phyloP scores from a whole-genome alignment of 352 stramenopile genomes.

The Phytopythium kandeliae region DNA sequence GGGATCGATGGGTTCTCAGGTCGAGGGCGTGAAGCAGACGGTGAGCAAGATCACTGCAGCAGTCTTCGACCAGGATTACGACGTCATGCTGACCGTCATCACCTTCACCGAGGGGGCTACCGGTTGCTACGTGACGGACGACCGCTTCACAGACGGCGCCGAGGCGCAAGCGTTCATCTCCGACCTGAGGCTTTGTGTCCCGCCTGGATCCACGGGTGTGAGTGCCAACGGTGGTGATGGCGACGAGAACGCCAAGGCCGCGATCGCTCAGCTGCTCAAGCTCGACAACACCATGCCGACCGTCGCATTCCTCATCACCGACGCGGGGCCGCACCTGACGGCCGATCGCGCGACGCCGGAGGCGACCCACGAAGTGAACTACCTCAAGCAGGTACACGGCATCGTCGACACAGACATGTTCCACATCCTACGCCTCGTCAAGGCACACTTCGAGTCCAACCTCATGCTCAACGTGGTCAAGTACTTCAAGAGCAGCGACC shows the following conservation, averaged over 20 bases:
- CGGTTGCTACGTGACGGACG: conserved; percentile 54
- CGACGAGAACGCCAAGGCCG: conserved; percentile 66
- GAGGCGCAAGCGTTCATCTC: conserved; percentile 35
- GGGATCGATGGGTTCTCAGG: conserved; percentile 54
- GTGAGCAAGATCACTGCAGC: conserved; percentile 43
- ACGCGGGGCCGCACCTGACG: conserved; percentile 45
- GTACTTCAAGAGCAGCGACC: conserved; percentile 45
- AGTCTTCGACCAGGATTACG: conserved; percentile 43
- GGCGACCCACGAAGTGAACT: conserved; percentile 30
- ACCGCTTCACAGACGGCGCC: conserved; percentile 53
- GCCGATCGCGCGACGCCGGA: conserved; percentile 25
- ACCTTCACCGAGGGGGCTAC: conserved; percentile 52
- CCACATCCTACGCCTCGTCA: conserved; percentile 32
- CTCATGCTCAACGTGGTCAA: conserved; percentile 65
- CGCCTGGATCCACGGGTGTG: conserved; percentile 24
- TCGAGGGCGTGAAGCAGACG: conserved; percentile 51
- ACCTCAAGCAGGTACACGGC: conserved; percentile 36
- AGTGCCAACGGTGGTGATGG: conserved; percentile 50
- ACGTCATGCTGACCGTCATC: conserved; percentile 65
- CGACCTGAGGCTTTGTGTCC: conserved; percentile 33
- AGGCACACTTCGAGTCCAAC: conserved; percentile 43
- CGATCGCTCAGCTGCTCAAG: conserved; percentile 39
- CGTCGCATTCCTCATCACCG: conserved; percentile 64
- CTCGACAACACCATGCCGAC: conserved; percentile 48
- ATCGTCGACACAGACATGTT: conserved; percentile 54